A percentile compares a stretch with the other conserved stretches of the same genome.
Evolutionary conservation across 2,329 filamentous ascomycete genomes (phyloP).

Genomic region (Cercospora sp.): DNA sequence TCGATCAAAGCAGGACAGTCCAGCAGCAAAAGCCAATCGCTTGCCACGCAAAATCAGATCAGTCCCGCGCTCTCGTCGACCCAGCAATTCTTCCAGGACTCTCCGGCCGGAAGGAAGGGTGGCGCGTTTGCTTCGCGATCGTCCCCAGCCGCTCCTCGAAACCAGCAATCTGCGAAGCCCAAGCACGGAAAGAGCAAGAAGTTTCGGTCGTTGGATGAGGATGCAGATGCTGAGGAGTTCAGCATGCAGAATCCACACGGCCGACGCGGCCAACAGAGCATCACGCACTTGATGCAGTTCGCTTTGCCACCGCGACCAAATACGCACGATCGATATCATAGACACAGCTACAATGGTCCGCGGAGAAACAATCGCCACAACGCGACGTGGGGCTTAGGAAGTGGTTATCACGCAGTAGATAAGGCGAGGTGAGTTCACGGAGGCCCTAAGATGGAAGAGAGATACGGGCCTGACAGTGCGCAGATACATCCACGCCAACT

Average conservation of each 20-base stretch:
- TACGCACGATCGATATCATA: slow-evolving; percentile 55
- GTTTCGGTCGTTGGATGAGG: slow-evolving; percentile 71
- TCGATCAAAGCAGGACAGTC: slow-evolving; percentile 40
- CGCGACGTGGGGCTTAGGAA: slow-evolving; percentile 80
- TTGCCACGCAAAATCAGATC: slow-evolving; percentile 36
- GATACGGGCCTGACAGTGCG: slow-evolving; percentile 18
- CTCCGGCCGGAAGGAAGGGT: slow-evolving; percentile 39
- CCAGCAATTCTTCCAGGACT: slow-evolving; percentile 46
- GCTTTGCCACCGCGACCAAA: slow-evolving; percentile 70
- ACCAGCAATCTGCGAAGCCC: slow-evolving; percentile 72
- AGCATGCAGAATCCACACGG: slow-evolving; percentile 45
- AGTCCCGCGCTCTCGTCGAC: slow-evolving; percentile 49
- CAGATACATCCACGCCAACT: slow-evolving; percentile 91
- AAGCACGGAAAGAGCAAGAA: slow-evolving; percentile 82
- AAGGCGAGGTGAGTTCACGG: slow-evolving; percentile 70
- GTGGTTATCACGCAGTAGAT: slow-evolving; percentile 84
- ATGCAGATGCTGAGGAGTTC: slow-evolving; percentile 72
- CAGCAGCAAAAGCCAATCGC: slow-evolving; percentile 43
- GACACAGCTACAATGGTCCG: slow-evolving; percentile 44
- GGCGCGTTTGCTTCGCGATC: slow-evolving; percentile 30
- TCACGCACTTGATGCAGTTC: slow-evolving; percentile 95
- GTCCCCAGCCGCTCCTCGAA: slow-evolving; percentile 58
- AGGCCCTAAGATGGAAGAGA: background rate
- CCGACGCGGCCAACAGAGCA: slow-evolving; percentile 91
- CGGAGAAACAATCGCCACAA: slow-evolving; percentile 59